Base-by-base conservation (phyloP, 352 stramenopile genomes). In the Pythium guiyangense region DNA sequence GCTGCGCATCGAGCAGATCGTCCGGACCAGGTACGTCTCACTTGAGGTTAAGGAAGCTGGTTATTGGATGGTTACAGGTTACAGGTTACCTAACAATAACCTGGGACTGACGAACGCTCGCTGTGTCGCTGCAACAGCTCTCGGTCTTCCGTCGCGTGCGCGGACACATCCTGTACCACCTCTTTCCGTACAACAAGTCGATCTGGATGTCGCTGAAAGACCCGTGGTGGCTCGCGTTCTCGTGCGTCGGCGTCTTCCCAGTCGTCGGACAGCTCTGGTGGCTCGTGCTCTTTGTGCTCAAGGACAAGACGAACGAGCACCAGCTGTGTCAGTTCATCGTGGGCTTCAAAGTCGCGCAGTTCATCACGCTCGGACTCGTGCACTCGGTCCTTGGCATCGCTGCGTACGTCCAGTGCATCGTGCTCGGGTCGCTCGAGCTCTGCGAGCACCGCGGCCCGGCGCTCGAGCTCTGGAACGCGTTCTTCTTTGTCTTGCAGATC, bases 241-340 rank as follows among this genome's bases (percentile, higher is more conserved):
- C 81, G 29, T 77, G 78, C 62, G 61, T 96, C 37, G 88, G 88
- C 35, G 62, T 96, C 29, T 79, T 96, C 29, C 89, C 89, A 0
- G 73, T 92, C 35, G 56, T 96, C n/a, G 84, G 85, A 3, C 86
- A 96, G 67, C 57, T 94, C 35, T 96, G 87, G 88, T 97, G 89
- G 89, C 74, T 96, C 44, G 83, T 96, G 20, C 62, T 96, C 10
- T 96, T 96, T 50, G 26, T 96, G 27, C 75, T 96, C 52, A 94
- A 96, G 62, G 87, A 97, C 75, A 96, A 96, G 62, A 92, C 82
- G 31, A 91, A 97, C 66, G 89, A 97, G 65, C 90, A 95, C 56
- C 88, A 96, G 58, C 66, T 97, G n/a, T 96, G 86, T 54, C 77
- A 97, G 57, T 97, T 97, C 42, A 96, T 97, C 49, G 81, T 96